Evolutionary conservation across 2,329 filamentous ascomycete species (phyloP), one percentile per base, ranked within the genome.

Genomic region (Sporothrix euskadiensis): DNA sequence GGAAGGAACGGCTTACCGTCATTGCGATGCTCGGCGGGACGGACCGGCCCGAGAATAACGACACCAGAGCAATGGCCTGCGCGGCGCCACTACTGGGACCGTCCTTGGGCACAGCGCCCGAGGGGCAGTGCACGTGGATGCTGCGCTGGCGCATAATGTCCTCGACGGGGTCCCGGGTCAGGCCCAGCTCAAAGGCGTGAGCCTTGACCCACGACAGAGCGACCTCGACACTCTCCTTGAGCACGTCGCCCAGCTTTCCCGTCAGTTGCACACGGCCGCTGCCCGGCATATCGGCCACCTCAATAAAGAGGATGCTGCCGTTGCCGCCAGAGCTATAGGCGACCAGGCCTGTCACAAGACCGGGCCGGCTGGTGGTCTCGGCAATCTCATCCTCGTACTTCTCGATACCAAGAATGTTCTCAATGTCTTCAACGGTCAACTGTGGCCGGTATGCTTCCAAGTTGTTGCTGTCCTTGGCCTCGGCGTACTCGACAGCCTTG

Each of bases 191-290:
- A 79, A 92, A 98, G 2, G 95, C 94, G 81, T 99, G 95, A 4
- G 94, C 93, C 82, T 98, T 98, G 70, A 99, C 96, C 96, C 96
- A 99, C 19, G 92, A 95, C 47, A 98, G 87, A 12, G 96, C 96
- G 26, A 99, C 96, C 82, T 98, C 95, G 57, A 98, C 96, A 76
- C 91, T 95, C 83, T 99, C 96, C 83, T 98, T 98, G 74, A 99
- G 89, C 41, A 99, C 96, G 78, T 98, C 94, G 76, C 96, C 96
- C 7, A 99, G 89, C 81, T 97, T 98, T 75, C 96, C 96, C 0
- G 96, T 99, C 35, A 99, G 89, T 83, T 98, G 96, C 49, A 99
- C 94, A 71, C 92, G 91, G 47, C 96, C 96, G 73, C 89, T 91
- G 66, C 96, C 96, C 59, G 96, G 96, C 94, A 98, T 98, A 80